A percentile compares a stretch with the other conserved stretches of the same genome.
Conservation (phyloP, 176 grass and related monocot genomes). For the Paspalum vaginatum region DNA sequence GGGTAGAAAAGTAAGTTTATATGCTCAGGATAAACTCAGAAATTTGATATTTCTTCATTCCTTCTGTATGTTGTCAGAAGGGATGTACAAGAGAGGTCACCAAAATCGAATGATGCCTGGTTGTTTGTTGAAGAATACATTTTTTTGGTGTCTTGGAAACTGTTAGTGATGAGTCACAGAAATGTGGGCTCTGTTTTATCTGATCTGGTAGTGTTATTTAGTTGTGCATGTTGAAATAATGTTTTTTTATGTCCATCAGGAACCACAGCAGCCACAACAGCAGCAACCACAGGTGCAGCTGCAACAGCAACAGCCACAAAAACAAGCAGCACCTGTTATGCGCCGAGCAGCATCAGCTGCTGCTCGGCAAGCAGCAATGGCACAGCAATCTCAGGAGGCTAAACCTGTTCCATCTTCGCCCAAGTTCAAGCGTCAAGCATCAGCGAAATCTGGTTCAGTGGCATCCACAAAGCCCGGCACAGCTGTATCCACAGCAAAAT, state of each 20-base stretch:
- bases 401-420: slow-evolving; percentile 46
- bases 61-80: slow-evolving; percentile 7
- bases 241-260: slow-evolving; percentile 40
- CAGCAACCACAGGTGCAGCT: slow-evolving; percentile 34
- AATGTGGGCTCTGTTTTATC: slow-evolving; percentile 17
- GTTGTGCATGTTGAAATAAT: slow-evolving; percentile 18
- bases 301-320: slow-evolving; percentile 45
- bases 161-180: neutral
- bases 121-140: slow-evolving; percentile 7
- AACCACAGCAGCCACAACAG: slow-evolving; percentile 42
- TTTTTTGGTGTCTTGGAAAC: neutral
- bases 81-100: neutral
- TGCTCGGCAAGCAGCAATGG: slow-evolving; percentile 54
- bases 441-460: slow-evolving; percentile 41
- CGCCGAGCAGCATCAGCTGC: slow-evolving; percentile 55
- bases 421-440: slow-evolving; percentile 62
- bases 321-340: slow-evolving; percentile 42
- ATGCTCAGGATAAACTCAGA: slow-evolving; percentile 9
- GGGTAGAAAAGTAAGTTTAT: neutral
- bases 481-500: slow-evolving; percentile 39
- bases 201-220: neutral
- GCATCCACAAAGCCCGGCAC: slow-evolving; percentile 35
- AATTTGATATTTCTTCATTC: neutral
- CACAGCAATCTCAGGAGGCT: slow-evolving; percentile 58
- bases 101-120: neutral